Conservation (phyloP, 2,329 filamentous ascomycete genomes). For the Botrytis tulipae region DNA sequence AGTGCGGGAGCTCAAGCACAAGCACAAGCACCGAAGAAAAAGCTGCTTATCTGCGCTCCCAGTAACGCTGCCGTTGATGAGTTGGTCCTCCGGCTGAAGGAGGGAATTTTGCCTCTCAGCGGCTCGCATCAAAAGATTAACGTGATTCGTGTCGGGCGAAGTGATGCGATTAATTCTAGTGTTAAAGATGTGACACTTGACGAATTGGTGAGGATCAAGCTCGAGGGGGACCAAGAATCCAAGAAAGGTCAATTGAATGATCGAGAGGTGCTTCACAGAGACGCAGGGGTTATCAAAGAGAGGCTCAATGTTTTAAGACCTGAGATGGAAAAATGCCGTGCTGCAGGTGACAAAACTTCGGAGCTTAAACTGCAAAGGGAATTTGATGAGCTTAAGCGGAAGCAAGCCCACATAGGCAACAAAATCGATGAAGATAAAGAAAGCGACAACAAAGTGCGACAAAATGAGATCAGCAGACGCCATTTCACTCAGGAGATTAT, state of each 20-base stretch:
- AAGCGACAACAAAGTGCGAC: conserved; percentile 77
- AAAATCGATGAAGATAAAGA: conserved; percentile 87
- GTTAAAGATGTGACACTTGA: conserved; percentile 92
- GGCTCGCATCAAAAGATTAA: conserved; percentile 75
- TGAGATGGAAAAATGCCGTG: conserved; percentile 66
- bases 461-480: conserved; percentile 80
- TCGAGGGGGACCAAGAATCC: conserved; percentile 61
- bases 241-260: conserved; percentile 52
- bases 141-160: conserved; percentile 84
- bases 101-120: conserved; percentile 74
- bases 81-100: conserved; percentile 86
- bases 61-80: conserved; percentile 98
- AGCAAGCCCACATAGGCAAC: conserved; percentile 72
- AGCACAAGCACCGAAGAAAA: conserved; percentile 57
- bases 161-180: conserved; percentile 85
- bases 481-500: conserved; percentile 88
- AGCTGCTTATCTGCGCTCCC: conserved; percentile 93
- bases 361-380: conserved; percentile 66
- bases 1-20: conserved; percentile 41
- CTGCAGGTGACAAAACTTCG: conserved; percentile 48
- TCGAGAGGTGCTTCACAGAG: conserved; percentile 57
- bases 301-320: conserved; percentile 70
- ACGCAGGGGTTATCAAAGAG: conserved; percentile 70
- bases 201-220: conserved; percentile 76
- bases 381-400: conserved; percentile 74